These are phyloP conservation scores for Vigna hirtella DNA, from an alignment of 306 rosid species.

Conservation along the genomic window DNA sequence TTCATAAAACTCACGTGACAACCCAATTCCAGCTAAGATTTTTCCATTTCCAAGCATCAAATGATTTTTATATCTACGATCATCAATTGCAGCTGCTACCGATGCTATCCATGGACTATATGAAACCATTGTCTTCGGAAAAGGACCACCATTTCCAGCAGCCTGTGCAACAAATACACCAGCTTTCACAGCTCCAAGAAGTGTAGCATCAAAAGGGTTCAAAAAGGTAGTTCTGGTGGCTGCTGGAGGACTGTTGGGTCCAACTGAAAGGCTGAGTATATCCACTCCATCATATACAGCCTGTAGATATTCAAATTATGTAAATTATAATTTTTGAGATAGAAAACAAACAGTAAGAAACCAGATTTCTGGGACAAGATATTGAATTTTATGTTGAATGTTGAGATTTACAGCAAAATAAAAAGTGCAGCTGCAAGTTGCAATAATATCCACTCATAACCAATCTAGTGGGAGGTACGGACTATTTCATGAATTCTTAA, in stretches of 20 bases:
- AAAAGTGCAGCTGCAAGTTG: not conserved
- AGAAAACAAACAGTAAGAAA: not conserved
- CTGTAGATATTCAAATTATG: slow-evolving; percentile 59
- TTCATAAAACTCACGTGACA: slow-evolving; percentile 83
- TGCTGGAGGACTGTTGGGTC: slow-evolving; percentile 97
- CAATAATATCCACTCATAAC: not conserved
- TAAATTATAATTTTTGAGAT: slow-evolving; percentile 31
- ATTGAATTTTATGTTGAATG: slow-evolving; percentile 2
- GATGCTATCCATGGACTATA: slow-evolving; percentile 99
- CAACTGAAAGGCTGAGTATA: slow-evolving; percentile 98
- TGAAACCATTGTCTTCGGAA: slow-evolving; percentile 93
- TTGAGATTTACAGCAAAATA: not conserved
- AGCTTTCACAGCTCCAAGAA: slow-evolving; percentile 99
- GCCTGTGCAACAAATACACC: slow-evolving; percentile 99
- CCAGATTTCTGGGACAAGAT: slow-evolving; percentile 5
- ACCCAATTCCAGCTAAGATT: slow-evolving; percentile 85
- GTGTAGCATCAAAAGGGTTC: slow-evolving; percentile 98
- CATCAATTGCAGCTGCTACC: slow-evolving; percentile 98
- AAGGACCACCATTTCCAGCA: slow-evolving; percentile 99
- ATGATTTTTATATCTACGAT: slow-evolving; percentile 97
- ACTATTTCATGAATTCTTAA: slow-evolving; percentile 13
- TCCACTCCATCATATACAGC: slow-evolving; percentile 98
- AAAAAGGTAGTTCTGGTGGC: slow-evolving; percentile 82
- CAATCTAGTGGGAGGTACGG: slow-evolving; percentile 21
- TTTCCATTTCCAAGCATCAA: slow-evolving; percentile 95